Conservation (phyloP, 495 filamentous ascomycete genomes). For the Aspergillus incahuasiensis region DNA sequence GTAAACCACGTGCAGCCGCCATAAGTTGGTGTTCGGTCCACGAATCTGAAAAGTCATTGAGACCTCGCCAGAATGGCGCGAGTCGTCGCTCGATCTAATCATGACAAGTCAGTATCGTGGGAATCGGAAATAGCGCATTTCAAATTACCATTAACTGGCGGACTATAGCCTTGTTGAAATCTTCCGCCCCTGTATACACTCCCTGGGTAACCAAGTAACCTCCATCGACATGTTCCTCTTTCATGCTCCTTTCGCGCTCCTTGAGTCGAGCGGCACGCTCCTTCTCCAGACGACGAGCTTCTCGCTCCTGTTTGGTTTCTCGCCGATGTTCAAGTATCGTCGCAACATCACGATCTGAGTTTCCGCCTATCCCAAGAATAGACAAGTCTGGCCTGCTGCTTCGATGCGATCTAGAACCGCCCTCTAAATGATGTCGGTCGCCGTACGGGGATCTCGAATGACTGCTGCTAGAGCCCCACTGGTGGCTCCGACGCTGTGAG, state of each 20-base stretch:
- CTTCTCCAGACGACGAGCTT: constrained; percentile 77
- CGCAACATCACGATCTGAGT: constrained; percentile 37
- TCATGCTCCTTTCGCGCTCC: constrained; percentile 89
- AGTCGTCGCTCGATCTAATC: constrained; percentile 81
- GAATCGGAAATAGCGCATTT: background rate
- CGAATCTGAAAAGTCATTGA: constrained; percentile 80
- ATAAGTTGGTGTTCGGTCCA: constrained; percentile 95
- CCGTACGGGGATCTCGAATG: constrained; percentile 33
- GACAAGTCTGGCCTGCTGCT: constrained; percentile 54
- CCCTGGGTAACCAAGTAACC: constrained; percentile 93
- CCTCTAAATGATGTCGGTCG: constrained; percentile 34
- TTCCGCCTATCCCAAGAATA: constrained; percentile 48
- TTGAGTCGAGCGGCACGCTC: constrained; percentile 68
- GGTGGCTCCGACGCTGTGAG: constrained; percentile 29
- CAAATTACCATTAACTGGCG: constrained; percentile 80
- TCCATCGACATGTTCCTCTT: constrained; percentile 89
- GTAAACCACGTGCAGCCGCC: constrained; percentile 79
- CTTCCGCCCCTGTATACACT: constrained; percentile 85
- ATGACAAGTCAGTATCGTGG: constrained; percentile 14
- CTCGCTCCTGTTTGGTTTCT: constrained; percentile 88
- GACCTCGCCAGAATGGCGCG: constrained; percentile 91
- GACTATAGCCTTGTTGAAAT: constrained; percentile 87
- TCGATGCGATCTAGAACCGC: constrained; percentile 41
- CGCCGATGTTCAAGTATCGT: constrained; percentile 51
- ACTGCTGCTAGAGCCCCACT: constrained; percentile 34